Conservation (phyloP, 371 early-diverging fungal genomes). For the Mortierella sp. region DNA sequence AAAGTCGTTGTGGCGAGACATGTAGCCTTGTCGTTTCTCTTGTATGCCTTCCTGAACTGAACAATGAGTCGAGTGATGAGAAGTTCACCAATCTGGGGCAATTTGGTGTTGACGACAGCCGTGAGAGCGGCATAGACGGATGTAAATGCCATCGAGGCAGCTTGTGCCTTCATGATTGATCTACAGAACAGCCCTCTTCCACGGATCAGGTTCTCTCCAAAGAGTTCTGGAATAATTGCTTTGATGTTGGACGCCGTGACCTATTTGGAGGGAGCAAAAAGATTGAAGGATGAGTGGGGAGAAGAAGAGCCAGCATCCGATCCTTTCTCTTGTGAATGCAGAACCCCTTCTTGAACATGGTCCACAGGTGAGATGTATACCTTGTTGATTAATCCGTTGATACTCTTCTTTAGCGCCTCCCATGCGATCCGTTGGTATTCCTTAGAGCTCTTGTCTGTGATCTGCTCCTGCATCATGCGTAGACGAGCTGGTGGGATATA, state of each 20-base stretch:
- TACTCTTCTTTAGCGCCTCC: conserved; percentile 95
- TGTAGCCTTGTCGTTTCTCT: conserved; percentile 89
- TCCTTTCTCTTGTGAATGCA: background rate
- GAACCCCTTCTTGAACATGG: too few species aligned
- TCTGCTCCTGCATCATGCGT: conserved; percentile 83
- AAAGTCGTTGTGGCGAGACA: conserved; percentile 90
- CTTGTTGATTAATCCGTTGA: conserved; percentile 97
- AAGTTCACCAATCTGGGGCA: conserved; percentile 92
- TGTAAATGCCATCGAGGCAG: conserved; percentile 90
- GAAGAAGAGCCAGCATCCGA: background rate
- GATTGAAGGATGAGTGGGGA: conserved; percentile 2
- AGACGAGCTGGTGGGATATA: conserved; percentile 94
- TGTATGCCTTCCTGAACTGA: conserved; percentile 93
- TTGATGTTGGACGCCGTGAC: conserved; percentile 93
- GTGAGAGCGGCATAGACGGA: conserved; percentile 92
- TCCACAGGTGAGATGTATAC: conserved; percentile 26
- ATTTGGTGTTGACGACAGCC: conserved; percentile 93
- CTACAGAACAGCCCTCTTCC: conserved; percentile 93
- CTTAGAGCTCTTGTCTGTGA: conserved; percentile 77
- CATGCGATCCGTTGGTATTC: conserved; percentile 92
- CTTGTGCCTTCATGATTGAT: conserved; percentile 93
- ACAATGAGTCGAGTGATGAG: conserved; percentile 85
- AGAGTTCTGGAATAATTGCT: conserved; percentile 89
- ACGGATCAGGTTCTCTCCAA: conserved; percentile 92
- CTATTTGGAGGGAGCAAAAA: conserved; percentile 16